These are phyloP conservation scores for Colletotrichum theobromicola DNA, from an alignment of 2,329 filamentous ascomycete genomes.

Conservation along the genomic window DNA sequence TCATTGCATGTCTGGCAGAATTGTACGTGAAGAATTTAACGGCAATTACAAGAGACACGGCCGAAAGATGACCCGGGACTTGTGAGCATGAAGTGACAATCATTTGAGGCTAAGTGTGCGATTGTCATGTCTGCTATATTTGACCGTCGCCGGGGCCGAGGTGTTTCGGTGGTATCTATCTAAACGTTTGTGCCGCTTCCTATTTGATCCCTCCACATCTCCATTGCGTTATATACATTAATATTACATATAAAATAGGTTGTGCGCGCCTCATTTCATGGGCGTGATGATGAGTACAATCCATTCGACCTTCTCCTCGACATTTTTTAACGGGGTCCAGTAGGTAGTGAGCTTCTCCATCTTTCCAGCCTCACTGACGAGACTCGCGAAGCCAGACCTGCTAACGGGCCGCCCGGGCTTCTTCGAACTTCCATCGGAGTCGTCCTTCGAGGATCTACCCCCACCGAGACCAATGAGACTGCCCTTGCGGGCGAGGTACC, in stretches of 20 bases:
- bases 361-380: constrained; percentile 10
- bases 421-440: neutral
- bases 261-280: neutral
- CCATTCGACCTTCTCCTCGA: constrained; percentile 17
- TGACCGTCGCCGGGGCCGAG: neutral
- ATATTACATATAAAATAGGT: neutral
- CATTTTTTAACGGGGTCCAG: constrained; percentile 23
- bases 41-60: too few species aligned
- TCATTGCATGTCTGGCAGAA: too few species aligned
- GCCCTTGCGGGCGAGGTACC: constrained; percentile 12
- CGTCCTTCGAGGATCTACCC: constrained; percentile 12
- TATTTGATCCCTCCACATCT: neutral
- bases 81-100: too few species aligned
- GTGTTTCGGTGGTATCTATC: neutral
- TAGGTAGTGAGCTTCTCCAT: constrained; percentile 18
- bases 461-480: constrained; percentile 18
- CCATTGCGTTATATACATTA: neutral
- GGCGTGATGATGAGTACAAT: constrained; percentile 22
- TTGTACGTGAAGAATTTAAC: too few species aligned
- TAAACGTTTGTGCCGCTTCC: neutral
- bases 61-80: too few species aligned
- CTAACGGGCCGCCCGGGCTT: constrained; percentile 3
- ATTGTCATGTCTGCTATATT: neutral
- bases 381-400: constrained; percentile 14
- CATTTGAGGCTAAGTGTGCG: neutral